Evolutionary conservation across 139 green algal genomes (phyloP).

Genomic region (Protoeuglena noctilucae): DNA sequence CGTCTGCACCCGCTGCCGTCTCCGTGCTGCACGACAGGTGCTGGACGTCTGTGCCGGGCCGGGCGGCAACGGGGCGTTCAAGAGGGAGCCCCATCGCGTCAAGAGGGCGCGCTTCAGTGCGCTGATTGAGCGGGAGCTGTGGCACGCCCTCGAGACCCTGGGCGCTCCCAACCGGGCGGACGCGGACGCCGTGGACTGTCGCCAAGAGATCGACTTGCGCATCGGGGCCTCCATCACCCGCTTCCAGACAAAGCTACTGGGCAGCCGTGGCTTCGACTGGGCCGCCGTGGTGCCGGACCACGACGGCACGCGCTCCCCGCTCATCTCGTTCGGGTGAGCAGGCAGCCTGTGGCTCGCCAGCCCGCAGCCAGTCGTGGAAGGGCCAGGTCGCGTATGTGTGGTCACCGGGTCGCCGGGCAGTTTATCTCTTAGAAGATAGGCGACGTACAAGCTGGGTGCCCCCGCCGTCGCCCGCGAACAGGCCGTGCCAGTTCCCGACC

Average conservation of each 20-base stretch:
- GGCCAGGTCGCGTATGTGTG: too few relatives aligned
- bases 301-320: constrained; percentile 16
- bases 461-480: too few relatives aligned
- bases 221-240: constrained; percentile 90
- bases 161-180: constrained; percentile 54
- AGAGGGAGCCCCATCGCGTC: constrained; percentile 19
- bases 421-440: too few relatives aligned
- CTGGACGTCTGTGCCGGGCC: constrained; percentile 62
- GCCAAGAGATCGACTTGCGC: constrained; percentile 84
- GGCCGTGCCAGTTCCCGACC: constrained; percentile 94
- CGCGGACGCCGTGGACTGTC: constrained; percentile 65
- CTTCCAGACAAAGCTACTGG: too few relatives aligned
- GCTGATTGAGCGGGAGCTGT: constrained; percentile 19
- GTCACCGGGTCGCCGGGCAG: too few relatives aligned
- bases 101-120: constrained; percentile 2
- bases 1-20: neutral
- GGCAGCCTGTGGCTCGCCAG: too few relatives aligned
- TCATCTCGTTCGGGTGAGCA: too few relatives aligned
- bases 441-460: too few relatives aligned
- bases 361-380: neutral
- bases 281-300: constrained; percentile 5
- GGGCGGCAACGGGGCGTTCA: constrained; percentile 47
- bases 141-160: constrained; percentile 35
- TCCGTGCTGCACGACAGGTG: constrained; percentile 39
- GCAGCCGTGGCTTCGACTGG: too few relatives aligned